Percentiles rank a stretch among this genome's conserved stretches.
Conservation (phyloP, 371 early-diverging fungal species). For the Capniomyces stellatus region DNA sequence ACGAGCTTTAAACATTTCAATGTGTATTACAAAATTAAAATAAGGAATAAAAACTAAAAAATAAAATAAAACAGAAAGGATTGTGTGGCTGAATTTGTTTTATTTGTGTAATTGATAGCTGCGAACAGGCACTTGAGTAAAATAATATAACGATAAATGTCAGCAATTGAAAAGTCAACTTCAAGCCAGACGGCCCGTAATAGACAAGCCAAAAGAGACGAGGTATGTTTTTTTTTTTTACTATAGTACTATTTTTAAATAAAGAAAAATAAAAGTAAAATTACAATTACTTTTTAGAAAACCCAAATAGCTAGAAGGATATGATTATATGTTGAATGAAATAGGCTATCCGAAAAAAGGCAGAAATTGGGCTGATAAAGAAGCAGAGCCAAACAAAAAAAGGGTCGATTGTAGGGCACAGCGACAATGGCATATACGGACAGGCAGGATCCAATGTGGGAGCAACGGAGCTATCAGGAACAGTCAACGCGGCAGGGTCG, state of each 20-base stretch:
- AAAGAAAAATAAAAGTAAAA: background rate
- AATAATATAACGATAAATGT: too few relatives aligned
- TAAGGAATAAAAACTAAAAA: too few relatives aligned
- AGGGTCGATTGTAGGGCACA: background rate
- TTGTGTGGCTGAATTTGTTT: too few relatives aligned
- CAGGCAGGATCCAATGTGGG: slow-evolving; percentile 5
- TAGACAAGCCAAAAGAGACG: slow-evolving; percentile 1
- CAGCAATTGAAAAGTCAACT: slow-evolving; percentile 21
- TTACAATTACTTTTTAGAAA: background rate
- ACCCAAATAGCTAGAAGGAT: background rate
- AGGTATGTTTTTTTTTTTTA: background rate
- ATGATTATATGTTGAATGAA: background rate
- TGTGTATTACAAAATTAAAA: too few relatives aligned
- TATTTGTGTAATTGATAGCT: too few relatives aligned
- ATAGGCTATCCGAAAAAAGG: slow-evolving; percentile 54
- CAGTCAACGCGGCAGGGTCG: slow-evolving; percentile 1
- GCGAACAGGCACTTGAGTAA: too few relatives aligned
- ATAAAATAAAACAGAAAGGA: too few relatives aligned
- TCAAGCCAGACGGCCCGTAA: background rate
- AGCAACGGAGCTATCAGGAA: slow-evolving; percentile 3
- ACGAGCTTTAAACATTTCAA: too few relatives aligned
- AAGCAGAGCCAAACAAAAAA: slow-evolving; percentile 27
- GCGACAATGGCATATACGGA: slow-evolving; percentile 6
- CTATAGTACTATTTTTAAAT: background rate
- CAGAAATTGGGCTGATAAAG: slow-evolving; percentile 50